Conservation (phyloP, 306 rosid genomes). For the Rosa chinensis region DNA sequence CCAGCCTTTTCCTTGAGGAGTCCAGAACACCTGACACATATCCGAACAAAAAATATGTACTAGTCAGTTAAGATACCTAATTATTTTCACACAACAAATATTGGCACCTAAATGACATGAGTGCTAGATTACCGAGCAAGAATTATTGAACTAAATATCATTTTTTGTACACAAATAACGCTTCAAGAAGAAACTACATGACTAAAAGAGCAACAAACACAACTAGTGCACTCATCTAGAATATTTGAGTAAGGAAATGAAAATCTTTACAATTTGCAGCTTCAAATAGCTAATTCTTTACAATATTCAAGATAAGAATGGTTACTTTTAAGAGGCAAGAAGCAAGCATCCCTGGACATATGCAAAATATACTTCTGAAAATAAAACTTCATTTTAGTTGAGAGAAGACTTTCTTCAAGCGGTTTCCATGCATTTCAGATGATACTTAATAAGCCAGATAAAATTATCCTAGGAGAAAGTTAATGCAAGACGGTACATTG, state of each 20-base stretch:
- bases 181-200: not conserved
- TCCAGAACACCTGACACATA: constrained; percentile 64
- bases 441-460: not conserved
- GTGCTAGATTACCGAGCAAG: not conserved
- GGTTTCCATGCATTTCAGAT: not conserved
- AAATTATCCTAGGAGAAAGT: constrained; percentile 4
- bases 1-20: constrained; percentile 83
- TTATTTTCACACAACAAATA: not conserved
- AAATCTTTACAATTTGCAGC: not conserved
- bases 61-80: not conserved
- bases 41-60: not conserved
- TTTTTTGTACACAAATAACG: not conserved
- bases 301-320: not conserved
- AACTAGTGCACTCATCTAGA: not conserved
- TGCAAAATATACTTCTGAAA: not conserved
- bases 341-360: not conserved
- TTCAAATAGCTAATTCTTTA: not conserved
- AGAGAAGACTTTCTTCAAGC: not conserved
- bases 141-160: not conserved
- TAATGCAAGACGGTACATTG: not conserved
- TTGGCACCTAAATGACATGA: not conserved
- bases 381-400: not conserved
- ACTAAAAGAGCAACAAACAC: not conserved
- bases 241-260: not conserved
- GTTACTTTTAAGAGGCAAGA: not conserved